phyloP scores from a whole-genome alignment of 2,329 filamentous ascomycete species.

The Pyrenochaeta sp. region DNA sequence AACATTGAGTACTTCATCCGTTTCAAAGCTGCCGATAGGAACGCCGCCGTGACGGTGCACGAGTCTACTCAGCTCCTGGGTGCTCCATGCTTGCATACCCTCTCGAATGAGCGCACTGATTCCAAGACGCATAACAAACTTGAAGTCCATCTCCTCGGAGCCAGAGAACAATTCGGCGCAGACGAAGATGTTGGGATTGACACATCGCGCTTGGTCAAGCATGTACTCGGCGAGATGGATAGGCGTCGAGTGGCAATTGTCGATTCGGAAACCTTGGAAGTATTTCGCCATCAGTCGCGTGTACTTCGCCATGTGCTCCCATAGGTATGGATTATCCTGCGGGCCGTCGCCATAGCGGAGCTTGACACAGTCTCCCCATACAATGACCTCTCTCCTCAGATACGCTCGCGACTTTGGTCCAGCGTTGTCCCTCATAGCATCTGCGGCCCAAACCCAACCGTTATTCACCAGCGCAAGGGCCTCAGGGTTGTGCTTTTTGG shows the following conservation, averaged over 20 bases:
- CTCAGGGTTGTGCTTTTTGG: conserved; percentile 76
- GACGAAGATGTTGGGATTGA: conserved; percentile 87
- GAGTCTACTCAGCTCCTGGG: conserved; percentile 87
- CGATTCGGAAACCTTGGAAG: conserved; percentile 94
- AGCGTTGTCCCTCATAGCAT: conserved; percentile 92
- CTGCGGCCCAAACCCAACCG: conserved; percentile 98
- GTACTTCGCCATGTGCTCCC: conserved; percentile 95
- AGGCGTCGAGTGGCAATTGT: conserved; percentile 97
- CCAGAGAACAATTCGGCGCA: conserved; percentile 96
- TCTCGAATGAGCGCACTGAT: conserved; percentile 92
- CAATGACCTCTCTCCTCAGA: conserved; percentile 92
- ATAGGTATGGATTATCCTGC: conserved; percentile 89
- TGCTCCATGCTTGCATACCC: conserved; percentile 98
- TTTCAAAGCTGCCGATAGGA: conserved; percentile 95
- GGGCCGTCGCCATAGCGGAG: conserved; percentile 84
- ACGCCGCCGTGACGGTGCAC: conserved; percentile 93
- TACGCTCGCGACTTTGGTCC: conserved; percentile 92
- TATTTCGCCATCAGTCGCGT: conserved; percentile 92
- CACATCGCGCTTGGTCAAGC: conserved; percentile 87
- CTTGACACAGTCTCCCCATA: conserved; percentile 99
- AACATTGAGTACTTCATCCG: conserved; percentile 80
- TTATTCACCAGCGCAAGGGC: conserved; percentile 91
- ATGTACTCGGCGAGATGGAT: conserved; percentile 94
- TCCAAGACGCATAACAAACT: conserved; percentile 92
- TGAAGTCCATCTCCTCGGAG: conserved; percentile 93